Base-by-base conservation (phyloP, 345 rosid species). In the Ailanthus altissimus region DNA sequence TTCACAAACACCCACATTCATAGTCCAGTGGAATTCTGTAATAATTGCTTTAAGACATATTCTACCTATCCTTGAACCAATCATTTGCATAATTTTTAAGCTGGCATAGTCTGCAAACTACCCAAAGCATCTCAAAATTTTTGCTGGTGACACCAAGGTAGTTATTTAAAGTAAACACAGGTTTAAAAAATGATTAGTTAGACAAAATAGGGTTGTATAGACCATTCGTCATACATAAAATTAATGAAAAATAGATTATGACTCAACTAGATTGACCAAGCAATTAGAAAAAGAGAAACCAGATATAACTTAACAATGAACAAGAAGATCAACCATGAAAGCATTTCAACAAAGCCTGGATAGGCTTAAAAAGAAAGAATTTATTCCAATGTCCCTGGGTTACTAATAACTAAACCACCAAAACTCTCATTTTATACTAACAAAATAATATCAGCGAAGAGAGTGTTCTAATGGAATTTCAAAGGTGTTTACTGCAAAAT, bases 61-160 rank as follows among this genome's bases (percentile, higher is more conserved):
- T 54, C 21, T 63, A 7, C 67, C 16, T 63, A 16, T 36, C 46
- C 66, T 63, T 36, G 67, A 63, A 36, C 67, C 46, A 63, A 63
- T 36, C 12, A 38, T 63, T 63, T 63, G 43, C 10, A 32, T 13
- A 5, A 61, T 16, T 62, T 6, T 16, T 7, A 32, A 6, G 43
- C 66, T 62, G 20, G 28, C 3, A 61, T 28, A 32, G 21, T 15
- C 66, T 6, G 11, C 21, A 62, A 62, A 62, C 66, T 5, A 5
- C 10, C 16, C 43, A 3, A 14, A 15, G 16, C 15, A 10, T 2
- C 66, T 38, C 13, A 8, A 21, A 23, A 36, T 63, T 46, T 36
- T 63, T 63, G 46, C 43, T 7, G 2, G 21, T 16, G 43, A 36
- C 25, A 3, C 67, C 10, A 36, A 63, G 20, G 67, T n/a, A 62